A percentile compares a stretch with the other conserved stretches of the same genome.
Conservation (phyloP, 441 rosid species). For the Brassica balearica region DNA sequence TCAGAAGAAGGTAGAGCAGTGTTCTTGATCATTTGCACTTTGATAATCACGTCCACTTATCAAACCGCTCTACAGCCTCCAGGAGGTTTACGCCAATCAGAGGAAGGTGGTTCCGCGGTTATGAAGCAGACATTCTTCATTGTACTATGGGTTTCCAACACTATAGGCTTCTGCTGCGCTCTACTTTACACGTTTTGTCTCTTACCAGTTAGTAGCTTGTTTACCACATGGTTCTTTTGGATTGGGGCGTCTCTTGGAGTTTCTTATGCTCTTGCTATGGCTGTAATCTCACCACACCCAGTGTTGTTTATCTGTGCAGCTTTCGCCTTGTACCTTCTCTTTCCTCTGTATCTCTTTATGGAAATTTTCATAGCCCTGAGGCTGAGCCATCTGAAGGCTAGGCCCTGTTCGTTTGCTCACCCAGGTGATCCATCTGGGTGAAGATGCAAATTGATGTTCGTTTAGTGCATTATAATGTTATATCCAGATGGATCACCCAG, state of each 20-base stretch:
- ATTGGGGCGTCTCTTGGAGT: slow-evolving; percentile 11
- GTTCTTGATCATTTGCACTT: slow-evolving; percentile 6
- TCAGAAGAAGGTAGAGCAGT: slow-evolving; percentile 16
- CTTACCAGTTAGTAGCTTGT: slow-evolving; percentile 13
- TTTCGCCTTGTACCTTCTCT: slow-evolving; percentile 2
- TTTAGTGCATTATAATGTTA: too few species aligned
- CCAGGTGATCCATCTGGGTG: too few species aligned
- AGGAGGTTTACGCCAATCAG: not conserved
- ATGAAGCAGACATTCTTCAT: not conserved
- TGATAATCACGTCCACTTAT: not conserved
- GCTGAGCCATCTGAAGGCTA: slow-evolving; percentile 2
- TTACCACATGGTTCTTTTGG: slow-evolving; percentile 8
- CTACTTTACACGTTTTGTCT: slow-evolving; percentile 13
- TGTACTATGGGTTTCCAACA: slow-evolving; percentile 2
- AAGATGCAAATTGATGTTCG: too few species aligned
- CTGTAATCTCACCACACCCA: slow-evolving; percentile 11
- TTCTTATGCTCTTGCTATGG: not conserved
- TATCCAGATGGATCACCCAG: too few species aligned
- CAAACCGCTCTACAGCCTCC: slow-evolving; percentile 4
- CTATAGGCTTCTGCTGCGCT: not conserved
- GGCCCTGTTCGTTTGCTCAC: too few species aligned
- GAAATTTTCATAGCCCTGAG: not conserved
- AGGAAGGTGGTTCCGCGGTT: not conserved
- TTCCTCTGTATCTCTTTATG: slow-evolving; percentile 8
- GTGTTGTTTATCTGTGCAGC: slow-evolving; percentile 2